phyloP scores from a whole-genome alignment of 148 eudicot species.

The Dysphania ambrosioides region DNA sequence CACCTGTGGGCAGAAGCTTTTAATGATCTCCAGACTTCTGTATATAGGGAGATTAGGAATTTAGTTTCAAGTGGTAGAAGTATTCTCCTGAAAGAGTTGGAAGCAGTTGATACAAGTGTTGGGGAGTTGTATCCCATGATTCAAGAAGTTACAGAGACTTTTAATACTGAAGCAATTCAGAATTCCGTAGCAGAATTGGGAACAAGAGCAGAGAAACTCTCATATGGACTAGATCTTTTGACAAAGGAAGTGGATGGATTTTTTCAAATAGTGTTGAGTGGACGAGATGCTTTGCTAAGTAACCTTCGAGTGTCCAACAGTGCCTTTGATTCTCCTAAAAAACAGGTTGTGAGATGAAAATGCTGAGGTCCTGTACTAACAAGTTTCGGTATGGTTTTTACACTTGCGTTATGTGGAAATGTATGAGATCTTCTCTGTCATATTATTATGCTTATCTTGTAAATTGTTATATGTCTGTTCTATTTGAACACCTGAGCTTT shows the following conservation, averaged over 20 bases:
- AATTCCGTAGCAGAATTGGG: constrained; percentile 35
- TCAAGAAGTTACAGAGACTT: constrained; percentile 35
- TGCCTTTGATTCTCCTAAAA: constrained; percentile 35
- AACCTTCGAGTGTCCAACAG: constrained; percentile 51
- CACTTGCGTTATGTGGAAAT: constrained; percentile 20
- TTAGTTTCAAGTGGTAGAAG: constrained; percentile 34
- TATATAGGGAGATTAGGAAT: constrained; percentile 51
- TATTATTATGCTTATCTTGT: constrained; percentile 22
- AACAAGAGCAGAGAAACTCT: constrained; percentile 42
- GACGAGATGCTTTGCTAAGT: constrained; percentile 79
- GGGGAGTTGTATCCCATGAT: constrained; percentile 43
- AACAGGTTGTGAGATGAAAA: constrained; percentile 39
- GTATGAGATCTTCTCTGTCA: constrained; percentile 10
- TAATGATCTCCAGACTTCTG: constrained; percentile 47
- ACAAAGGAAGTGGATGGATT: constrained; percentile 67
- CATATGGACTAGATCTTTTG: constrained; percentile 59
- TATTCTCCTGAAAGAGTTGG: constrained; percentile 56
- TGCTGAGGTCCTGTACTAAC: constrained; percentile 19
- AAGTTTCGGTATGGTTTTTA: constrained; percentile 32
- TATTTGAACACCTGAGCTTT: constrained; percentile 13
- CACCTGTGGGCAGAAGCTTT: constrained; percentile 71
- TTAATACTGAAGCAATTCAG: constrained; percentile 31
- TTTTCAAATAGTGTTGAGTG: constrained; percentile 64
- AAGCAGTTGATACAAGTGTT: constrained; percentile 45
- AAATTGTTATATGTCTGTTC: constrained; percentile 14